Conservation (phyloP, 345 rosid genomes). For the Dipteronia sinensis region DNA sequence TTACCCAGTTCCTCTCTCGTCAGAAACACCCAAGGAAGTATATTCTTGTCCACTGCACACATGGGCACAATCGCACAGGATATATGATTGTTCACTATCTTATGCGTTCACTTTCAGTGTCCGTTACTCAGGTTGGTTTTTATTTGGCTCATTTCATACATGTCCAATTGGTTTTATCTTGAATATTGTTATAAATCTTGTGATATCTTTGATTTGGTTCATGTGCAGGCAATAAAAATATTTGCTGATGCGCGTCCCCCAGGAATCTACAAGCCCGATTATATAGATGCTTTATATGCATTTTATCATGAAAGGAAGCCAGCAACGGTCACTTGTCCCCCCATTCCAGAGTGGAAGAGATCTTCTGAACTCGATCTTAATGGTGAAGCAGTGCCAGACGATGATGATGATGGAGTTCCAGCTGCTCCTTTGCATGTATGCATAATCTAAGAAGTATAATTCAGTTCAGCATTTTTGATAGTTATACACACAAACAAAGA, state of each 20-base stretch:
- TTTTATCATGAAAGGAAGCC: conserved; percentile 95
- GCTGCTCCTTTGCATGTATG: conserved; percentile 51
- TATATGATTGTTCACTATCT: conserved; percentile 94
- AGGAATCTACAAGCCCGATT: conserved; percentile 93
- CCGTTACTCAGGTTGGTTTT: conserved; percentile 75
- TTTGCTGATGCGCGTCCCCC: conserved; percentile 96
- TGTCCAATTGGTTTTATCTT: conserved; percentile 10
- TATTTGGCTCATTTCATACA: conserved; percentile 6
- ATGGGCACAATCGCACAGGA: conserved; percentile 98
- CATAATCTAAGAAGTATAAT: conserved; percentile 19
- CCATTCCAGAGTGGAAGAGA: conserved; percentile 98
- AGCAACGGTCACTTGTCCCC: conserved; percentile 64
- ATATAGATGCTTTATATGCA: conserved; percentile 76
- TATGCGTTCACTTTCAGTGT: conserved; percentile 75
- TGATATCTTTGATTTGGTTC: conserved; percentile 21
- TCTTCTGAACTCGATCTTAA: conserved; percentile 93
- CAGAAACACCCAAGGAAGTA: conserved; percentile 81
- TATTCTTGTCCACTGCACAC: conserved; percentile 97
- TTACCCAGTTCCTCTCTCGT: conserved; percentile 62
- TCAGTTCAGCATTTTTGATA: conserved; percentile 13
- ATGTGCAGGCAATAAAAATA: conserved; percentile 68
- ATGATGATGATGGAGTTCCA: conserved; percentile 65
- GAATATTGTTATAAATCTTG: background rate
- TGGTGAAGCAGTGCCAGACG: conserved; percentile 89
- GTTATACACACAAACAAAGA: background rate